A percentile compares a stretch with the other conserved stretches of the same genome.
Evolutionary conservation across 345 rosid genomes (phyloP).

Genomic region (Barbarea vulgaris): DNA sequence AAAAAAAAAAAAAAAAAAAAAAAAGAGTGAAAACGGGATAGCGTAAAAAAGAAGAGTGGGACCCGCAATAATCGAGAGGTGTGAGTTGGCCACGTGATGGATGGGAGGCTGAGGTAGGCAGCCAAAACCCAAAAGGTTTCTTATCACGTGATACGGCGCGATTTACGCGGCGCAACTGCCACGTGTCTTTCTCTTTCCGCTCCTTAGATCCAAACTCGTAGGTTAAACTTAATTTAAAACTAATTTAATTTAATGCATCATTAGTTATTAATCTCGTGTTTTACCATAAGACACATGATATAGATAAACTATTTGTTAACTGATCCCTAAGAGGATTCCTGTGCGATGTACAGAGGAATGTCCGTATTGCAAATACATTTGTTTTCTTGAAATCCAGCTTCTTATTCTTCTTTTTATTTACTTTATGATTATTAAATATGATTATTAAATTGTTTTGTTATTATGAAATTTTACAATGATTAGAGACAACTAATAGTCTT

Average conservation of each 20-base stretch:
- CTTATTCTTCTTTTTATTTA: conserved; percentile 2
- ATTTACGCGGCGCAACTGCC: conserved; percentile 39
- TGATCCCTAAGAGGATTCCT: conserved; percentile 46
- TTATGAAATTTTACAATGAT: conserved; percentile 22
- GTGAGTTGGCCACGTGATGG: conserved; percentile 47
- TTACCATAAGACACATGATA: conserved; percentile 34
- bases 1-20: too few species aligned
- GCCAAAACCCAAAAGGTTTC: conserved; percentile 21
- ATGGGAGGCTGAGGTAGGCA: conserved; percentile 39
- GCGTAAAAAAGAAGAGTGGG: conserved; percentile 35
- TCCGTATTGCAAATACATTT: conserved; percentile 18
- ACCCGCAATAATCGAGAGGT: conserved; percentile 38
- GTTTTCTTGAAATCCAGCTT: conserved; percentile 30
- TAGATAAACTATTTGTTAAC: conserved; percentile 33
- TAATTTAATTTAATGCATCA: conserved; percentile 18
- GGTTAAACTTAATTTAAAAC: not conserved
- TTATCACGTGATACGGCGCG: conserved; percentile 44
- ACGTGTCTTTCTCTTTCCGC: conserved; percentile 21
- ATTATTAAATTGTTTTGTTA: conserved; percentile 12
- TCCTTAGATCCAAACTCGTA: not conserved
- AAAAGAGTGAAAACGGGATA: conserved; percentile 31
- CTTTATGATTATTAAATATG: conserved; percentile 1
- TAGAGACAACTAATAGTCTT: conserved; percentile 39
- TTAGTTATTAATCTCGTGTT: conserved; percentile 29
- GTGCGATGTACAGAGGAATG: conserved; percentile 42